phyloP scores from a whole-genome alignment of 1,284 basidiomycete genomes.

The Trametes hirsuta region DNA sequence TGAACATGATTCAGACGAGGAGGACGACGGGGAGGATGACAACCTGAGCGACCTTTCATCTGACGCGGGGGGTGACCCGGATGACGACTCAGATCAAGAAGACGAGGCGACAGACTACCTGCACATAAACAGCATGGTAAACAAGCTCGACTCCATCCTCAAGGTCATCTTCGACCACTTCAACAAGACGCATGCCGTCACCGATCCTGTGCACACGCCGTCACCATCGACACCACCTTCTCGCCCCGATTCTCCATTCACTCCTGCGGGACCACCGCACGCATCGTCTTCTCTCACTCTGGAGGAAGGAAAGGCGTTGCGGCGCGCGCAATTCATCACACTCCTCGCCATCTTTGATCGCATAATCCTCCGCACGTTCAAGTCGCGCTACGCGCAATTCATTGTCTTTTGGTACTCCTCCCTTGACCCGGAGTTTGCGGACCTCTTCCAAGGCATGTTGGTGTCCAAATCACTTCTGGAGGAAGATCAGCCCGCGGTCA shows the following conservation, averaged over 20 bases:
- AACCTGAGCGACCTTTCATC: constrained; percentile 69
- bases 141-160: constrained; percentile 90
- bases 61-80: constrained; percentile 64
- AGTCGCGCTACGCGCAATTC: constrained; percentile 97
- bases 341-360: constrained; percentile 94
- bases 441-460: constrained; percentile 92
- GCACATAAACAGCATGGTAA: constrained; percentile 84
- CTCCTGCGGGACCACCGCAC: constrained; percentile 8
- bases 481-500: constrained; percentile 64
- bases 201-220: constrained; percentile 22
- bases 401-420: constrained; percentile 95
- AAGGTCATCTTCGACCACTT: constrained; percentile 87
- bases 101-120: constrained; percentile 57
- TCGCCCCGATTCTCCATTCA: constrained; percentile 22
- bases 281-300: constrained; percentile 30
- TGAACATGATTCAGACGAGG: constrained; percentile 59
- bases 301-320: constrained; percentile 42
- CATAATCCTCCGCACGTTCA: constrained; percentile 92
- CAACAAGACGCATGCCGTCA: constrained; percentile 46
- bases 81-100: constrained; percentile 42
- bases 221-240: constrained; percentile 32
- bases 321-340: constrained; percentile 77
- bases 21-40: constrained; percentile 52
- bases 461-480: constrained; percentile 86
- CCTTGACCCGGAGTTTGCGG: constrained; percentile 86